A percentile compares a stretch with the other conserved stretches of the same genome.
Conservation (phyloP, 441 rosid genomes). For the Erysimum pusillum region DNA sequence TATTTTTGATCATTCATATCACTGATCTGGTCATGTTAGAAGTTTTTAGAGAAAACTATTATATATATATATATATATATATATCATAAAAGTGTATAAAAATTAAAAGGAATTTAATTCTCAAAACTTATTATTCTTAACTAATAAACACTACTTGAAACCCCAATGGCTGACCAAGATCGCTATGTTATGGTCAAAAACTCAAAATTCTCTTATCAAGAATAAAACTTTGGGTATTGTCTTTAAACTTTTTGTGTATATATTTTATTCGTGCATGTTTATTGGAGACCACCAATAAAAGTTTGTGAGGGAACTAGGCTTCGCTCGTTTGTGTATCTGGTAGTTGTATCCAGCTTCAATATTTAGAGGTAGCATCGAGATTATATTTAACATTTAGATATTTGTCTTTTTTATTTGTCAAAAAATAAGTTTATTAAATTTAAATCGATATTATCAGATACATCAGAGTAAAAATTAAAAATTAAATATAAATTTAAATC, state of each 20-base stretch:
- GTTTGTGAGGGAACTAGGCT: background rate
- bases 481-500: background rate
- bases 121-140: background rate
- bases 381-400: background rate
- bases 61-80: too few species aligned
- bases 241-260: conserved; percentile 20
- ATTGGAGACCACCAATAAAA: conserved; percentile 9
- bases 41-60: background rate
- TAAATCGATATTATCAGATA: too few species aligned
- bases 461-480: too few species aligned
- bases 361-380: background rate
- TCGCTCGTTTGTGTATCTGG: background rate
- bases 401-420: background rate
- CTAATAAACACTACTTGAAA: conserved; percentile 9
- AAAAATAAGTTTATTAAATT: too few species aligned
- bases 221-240: conserved; percentile 32
- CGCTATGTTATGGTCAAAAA: conserved; percentile 37
- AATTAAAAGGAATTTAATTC: background rate
- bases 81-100: background rate
- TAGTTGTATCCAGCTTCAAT: background rate
- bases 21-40: background rate
- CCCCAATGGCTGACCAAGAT: conserved; percentile 21
- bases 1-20: background rate
- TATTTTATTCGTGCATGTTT: conserved; percentile 16
- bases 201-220: conserved; percentile 40